Evolutionary conservation across 148 eudicot species (phyloP), one percentile per base, ranked within the genome.

Genomic region (Talinum fruticosum): DNA sequence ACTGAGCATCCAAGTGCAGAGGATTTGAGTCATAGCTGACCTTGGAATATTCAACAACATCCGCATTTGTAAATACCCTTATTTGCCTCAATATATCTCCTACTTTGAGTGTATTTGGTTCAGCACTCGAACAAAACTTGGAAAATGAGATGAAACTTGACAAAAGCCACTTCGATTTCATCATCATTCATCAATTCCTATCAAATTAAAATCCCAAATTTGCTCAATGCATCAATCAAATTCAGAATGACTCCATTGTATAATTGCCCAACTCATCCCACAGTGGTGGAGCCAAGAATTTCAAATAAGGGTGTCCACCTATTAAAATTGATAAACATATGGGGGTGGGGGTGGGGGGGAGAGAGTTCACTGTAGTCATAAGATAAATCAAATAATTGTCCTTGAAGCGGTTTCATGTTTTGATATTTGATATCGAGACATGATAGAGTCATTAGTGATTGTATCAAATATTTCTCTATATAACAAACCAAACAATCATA

Each of bases 11-110:
- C 30, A 88, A 92, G 74, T 94, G 98, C 69, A 94, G 29, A 77
- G 93, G 97, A 83, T 94, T 94, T 15, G 72, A 76, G 75, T 94
- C 95, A 59, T 72, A 59, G 67, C 90, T 94, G 73, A 92, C 82
- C 76, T 86, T 88, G 8, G 97, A 86, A 84, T 90, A 94, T 2
- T 86, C 87, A 18, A 75, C 59, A 75, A 94, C 79, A 80, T 94
- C 93, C 5, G 75, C 35, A 38, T 47, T 80, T 38, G 88, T 79
- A 81, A 89, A 92, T 65, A 81, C 59, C 72, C 97, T 88, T 24
- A 84, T 78, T 75, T 84, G 87, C 47, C 82, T 76, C 74, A 94
- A 76, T 45, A 79, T 70, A 66, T 87, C 89, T 53, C 95, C 92
- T 19, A 73, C 14, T 85, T 86, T 85, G 34, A 92, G 88, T 35